Conservation (phyloP, 768 basidiomycete genomes). For the Suillus plorans region DNA sequence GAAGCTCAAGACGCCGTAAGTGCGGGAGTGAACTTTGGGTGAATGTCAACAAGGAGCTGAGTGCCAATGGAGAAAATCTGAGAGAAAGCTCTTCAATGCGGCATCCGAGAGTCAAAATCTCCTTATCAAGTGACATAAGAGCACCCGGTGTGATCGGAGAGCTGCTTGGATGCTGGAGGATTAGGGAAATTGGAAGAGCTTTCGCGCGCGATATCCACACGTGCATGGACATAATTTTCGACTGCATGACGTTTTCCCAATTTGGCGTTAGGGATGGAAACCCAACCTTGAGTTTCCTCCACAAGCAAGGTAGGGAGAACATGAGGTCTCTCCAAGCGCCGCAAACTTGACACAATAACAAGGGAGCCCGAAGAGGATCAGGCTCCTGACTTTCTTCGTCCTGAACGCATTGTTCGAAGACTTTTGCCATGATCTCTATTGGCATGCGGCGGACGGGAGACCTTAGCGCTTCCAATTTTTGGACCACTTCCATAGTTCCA, state of each 20-base stretch:
- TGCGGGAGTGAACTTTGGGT: slow-evolving; percentile 23
- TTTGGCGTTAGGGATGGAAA: slow-evolving; percentile 18
- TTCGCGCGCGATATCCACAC: slow-evolving; percentile 31
- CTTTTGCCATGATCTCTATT: slow-evolving; percentile 27
- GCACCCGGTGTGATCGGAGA: slow-evolving; percentile 24
- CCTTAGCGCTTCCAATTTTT: slow-evolving; percentile 25
- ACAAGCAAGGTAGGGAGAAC: slow-evolving; percentile 27
- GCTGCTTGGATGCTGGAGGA: slow-evolving; percentile 22
- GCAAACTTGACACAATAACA: slow-evolving; percentile 31
- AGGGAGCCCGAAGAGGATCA: slow-evolving; percentile 17
- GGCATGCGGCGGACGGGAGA: slow-evolving; percentile 33
- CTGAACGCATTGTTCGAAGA: slow-evolving; percentile 24
- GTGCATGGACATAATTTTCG: slow-evolving; percentile 27
- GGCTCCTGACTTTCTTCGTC: slow-evolving; percentile 12
- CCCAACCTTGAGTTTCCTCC: slow-evolving; percentile 24
- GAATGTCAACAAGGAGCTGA: slow-evolving; percentile 27
- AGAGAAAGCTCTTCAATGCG: slow-evolving; percentile 22
- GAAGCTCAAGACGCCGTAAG: slow-evolving; percentile 25
- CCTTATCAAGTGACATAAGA: slow-evolving; percentile 30
- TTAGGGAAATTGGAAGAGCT: slow-evolving; percentile 26
- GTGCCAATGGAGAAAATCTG: slow-evolving; percentile 23
- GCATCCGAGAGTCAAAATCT: slow-evolving; percentile 24
- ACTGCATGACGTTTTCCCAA: slow-evolving; percentile 28
- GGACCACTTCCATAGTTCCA: slow-evolving; percentile 14
- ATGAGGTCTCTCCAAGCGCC: slow-evolving; percentile 31